Conservation (phyloP, 78 protist genomes). For the Guillardia theta region DNA sequence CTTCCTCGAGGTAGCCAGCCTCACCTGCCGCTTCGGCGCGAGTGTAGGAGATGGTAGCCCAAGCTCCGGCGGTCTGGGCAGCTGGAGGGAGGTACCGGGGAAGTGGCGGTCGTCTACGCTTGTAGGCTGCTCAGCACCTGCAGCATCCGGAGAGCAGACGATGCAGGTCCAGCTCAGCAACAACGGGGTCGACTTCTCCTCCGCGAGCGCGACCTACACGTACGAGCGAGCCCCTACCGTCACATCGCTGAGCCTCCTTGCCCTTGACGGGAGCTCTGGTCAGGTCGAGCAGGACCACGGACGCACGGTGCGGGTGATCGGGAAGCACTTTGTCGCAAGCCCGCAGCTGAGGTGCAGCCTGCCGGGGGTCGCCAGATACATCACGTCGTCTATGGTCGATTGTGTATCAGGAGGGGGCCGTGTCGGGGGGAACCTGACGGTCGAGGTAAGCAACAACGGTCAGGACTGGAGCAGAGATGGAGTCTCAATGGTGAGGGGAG, state of each 20-base stretch:
- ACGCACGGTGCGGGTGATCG: not conserved
- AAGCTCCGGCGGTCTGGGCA: not conserved
- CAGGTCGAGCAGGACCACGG: not conserved
- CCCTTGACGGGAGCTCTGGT: not conserved
- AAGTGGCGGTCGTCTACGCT: not conserved
- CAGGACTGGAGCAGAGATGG: not conserved
- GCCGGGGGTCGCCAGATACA: not conserved
- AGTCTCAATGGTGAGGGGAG: too few relatives aligned
- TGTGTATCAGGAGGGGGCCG: not conserved
- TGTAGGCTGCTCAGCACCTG: not conserved
- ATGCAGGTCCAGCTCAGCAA: not conserved
- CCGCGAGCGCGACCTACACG: not conserved
- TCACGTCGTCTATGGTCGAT: not conserved
- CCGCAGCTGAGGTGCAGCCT: not conserved
- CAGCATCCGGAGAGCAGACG: not conserved
- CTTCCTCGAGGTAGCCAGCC: not conserved
- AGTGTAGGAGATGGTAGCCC: too few relatives aligned
- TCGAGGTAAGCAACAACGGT: constrained; percentile 18
- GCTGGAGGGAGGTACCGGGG: not conserved
- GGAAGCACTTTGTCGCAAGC: not conserved
- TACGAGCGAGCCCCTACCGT: not conserved
- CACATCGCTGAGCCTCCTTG: too few relatives aligned
- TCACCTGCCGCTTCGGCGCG: not conserved
- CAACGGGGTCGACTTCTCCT: not conserved
- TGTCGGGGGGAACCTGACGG: not conserved